phyloP scores from a whole-genome alignment of 352 stramenopile genomes.

The Hyaloperonospora brassicae region DNA sequence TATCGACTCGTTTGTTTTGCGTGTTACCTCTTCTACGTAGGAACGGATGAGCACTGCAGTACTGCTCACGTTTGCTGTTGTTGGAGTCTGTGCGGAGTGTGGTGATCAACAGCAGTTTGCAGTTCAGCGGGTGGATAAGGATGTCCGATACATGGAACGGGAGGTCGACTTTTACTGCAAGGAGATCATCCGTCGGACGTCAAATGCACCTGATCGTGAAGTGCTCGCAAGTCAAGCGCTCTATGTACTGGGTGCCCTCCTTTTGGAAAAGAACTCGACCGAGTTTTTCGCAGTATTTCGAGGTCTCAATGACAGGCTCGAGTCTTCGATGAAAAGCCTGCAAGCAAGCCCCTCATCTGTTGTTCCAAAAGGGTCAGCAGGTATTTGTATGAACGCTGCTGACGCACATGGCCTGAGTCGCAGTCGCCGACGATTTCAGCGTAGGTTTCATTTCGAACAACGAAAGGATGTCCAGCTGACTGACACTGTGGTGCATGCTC shows the following conservation, averaged over 20 bases:
- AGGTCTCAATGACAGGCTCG: slow-evolving; percentile 37
- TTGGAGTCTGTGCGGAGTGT: slow-evolving; percentile 28
- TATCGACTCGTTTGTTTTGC: neutral
- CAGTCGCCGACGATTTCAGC: slow-evolving; percentile 19
- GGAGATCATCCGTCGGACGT: slow-evolving; percentile 41
- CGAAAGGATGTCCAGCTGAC: neutral
- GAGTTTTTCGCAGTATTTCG: slow-evolving; percentile 50
- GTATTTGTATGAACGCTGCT: neutral
- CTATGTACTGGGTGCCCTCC: slow-evolving; percentile 33
- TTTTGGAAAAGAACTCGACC: slow-evolving; percentile 37
- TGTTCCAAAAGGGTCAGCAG: slow-evolving; percentile 5
- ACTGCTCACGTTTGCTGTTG: slow-evolving; percentile 26
- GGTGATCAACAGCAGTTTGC: slow-evolving; percentile 17
- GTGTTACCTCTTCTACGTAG: slow-evolving; percentile 3
- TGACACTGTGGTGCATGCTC: slow-evolving; percentile 3
- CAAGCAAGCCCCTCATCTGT: slow-evolving; percentile 2
- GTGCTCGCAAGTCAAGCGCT: slow-evolving; percentile 39
- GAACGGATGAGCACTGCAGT: slow-evolving; percentile 20
- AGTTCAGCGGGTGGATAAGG: slow-evolving; percentile 9
- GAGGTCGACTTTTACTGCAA: slow-evolving; percentile 75
- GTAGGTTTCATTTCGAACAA: slow-evolving; percentile 19
- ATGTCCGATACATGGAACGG: slow-evolving; percentile 44
- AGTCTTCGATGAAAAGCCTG: slow-evolving; percentile 17
- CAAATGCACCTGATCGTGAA: slow-evolving; percentile 18
- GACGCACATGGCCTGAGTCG: slow-evolving; percentile 7